Conservation (phyloP, 1,284 basidiomycete species). For the Ustilago trichophora region DNA sequence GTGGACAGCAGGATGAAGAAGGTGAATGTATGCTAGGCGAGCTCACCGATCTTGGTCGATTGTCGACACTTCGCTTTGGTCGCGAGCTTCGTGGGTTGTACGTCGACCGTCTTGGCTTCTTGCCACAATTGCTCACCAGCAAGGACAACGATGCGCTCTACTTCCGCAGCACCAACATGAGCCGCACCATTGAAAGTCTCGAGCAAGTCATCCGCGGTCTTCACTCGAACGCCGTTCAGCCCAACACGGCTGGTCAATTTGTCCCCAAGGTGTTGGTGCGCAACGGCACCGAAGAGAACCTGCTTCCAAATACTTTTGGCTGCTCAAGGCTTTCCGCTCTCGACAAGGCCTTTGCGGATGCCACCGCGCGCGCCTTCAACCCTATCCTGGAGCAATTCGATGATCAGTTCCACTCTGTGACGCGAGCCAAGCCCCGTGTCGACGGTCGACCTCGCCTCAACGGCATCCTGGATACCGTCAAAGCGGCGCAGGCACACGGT, state of each 20-base stretch:
- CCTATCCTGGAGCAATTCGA: slow-evolving; percentile 75
- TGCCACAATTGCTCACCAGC: slow-evolving; percentile 44
- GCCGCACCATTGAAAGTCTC: slow-evolving; percentile 79
- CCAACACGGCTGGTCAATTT: slow-evolving; percentile 26
- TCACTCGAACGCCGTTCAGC: slow-evolving; percentile 22
- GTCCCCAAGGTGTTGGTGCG: slow-evolving; percentile 47
- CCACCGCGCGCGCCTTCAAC: slow-evolving; percentile 73
- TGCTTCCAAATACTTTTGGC: slow-evolving; percentile 75
- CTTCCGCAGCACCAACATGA: slow-evolving; percentile 75
- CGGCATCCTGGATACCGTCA: slow-evolving; percentile 79
- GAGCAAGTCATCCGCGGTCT: slow-evolving; percentile 77
- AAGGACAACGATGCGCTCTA: slow-evolving; percentile 49
- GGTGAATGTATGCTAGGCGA: slow-evolving; percentile 74
- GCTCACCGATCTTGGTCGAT: slow-evolving; percentile 78
- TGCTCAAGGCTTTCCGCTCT: slow-evolving; percentile 73
- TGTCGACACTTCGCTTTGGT: slow-evolving; percentile 77
- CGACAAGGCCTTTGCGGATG: slow-evolving; percentile 47
- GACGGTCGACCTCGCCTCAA: slow-evolving; percentile 80
- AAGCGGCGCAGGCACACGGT: slow-evolving; percentile 74
- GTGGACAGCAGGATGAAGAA: slow-evolving; percentile 26
- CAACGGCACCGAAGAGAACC: slow-evolving; percentile 74
- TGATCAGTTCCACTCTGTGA: slow-evolving; percentile 75
- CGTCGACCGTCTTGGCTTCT: slow-evolving; percentile 72
- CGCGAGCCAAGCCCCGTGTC: slow-evolving; percentile 75
- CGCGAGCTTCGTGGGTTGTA: slow-evolving; percentile 75